These are phyloP conservation scores for Sporopachydermia quercuum DNA, from an alignment of 805 yeast species.

Conservation along the genomic window DNA sequence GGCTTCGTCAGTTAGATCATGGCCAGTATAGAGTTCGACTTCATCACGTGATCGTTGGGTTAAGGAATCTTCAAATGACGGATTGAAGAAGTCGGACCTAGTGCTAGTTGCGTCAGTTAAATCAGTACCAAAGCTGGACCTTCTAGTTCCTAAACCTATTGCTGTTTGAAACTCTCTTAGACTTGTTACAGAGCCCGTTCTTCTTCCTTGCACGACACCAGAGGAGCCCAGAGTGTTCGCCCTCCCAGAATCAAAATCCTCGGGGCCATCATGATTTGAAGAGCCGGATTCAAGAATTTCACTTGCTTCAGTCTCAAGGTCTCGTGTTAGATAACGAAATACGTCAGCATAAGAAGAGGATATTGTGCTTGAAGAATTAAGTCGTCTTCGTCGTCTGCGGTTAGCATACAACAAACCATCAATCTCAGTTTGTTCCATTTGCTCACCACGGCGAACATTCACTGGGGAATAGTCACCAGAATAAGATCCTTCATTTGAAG, in stretches of 20 bases:
- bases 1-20: too few relatives aligned
- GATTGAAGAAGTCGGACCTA: too few relatives aligned
- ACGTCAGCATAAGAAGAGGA: not conserved
- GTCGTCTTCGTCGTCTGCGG: not conserved
- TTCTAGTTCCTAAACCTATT: too few relatives aligned
- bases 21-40: too few relatives aligned
- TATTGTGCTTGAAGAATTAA: not conserved
- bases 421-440: not conserved
- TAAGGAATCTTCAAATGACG: too few relatives aligned
- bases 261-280: not conserved
- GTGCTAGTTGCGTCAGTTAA: too few relatives aligned
- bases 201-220: not conserved
- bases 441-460: not conserved
- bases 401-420: not conserved
- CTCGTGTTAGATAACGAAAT: not conserved
- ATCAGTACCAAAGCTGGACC: too few relatives aligned
- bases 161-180: not conserved
- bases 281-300: not conserved
- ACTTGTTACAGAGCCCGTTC: not conserved
- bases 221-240: too few relatives aligned
- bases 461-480: not conserved
- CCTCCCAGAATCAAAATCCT: not conserved
- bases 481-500: not conserved
- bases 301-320: too few relatives aligned
- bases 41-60: too few relatives aligned